Evolutionary conservation across 23 red algal genomes (phyloP).

Genomic region (Cyanidiococcus yangmingshanensis): DNA sequence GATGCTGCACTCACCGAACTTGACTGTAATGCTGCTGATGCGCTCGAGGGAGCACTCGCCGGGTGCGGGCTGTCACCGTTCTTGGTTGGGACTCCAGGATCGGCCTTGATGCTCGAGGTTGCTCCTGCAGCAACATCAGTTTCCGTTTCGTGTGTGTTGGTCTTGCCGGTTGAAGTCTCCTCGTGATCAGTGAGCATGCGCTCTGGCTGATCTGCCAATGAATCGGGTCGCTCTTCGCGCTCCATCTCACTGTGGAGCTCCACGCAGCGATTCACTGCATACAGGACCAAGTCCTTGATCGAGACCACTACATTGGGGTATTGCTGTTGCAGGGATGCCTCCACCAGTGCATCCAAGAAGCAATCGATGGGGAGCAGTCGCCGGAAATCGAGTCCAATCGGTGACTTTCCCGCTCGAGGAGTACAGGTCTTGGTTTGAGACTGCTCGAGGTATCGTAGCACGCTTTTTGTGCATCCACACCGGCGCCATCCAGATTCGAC

Average conservation of each 20-base stretch:
- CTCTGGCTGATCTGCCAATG: neutral
- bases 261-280: neutral
- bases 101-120: too few species aligned
- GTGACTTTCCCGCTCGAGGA: neutral
- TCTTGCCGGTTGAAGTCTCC: neutral
- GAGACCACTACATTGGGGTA: neutral
- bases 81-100: too few species aligned
- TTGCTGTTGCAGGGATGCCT: neutral
- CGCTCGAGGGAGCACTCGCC: neutral
- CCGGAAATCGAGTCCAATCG: conserved; percentile 13
- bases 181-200: neutral
- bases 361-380: neutral
- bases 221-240: neutral
- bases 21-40: neutral
- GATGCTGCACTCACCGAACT: too few species aligned
- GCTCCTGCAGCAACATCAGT: neutral
- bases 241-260: neutral
- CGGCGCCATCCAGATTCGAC: neutral
- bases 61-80: neutral
- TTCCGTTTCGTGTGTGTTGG: neutral
- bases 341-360: conserved; percentile 14
- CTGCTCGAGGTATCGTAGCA: neutral
- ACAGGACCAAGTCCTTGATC: neutral
- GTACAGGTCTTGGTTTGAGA: neutral
- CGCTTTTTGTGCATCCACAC: neutral